Evolutionary conservation across 306 rosid genomes (phyloP).

Genomic region (Aeschynomene evenia): DNA sequence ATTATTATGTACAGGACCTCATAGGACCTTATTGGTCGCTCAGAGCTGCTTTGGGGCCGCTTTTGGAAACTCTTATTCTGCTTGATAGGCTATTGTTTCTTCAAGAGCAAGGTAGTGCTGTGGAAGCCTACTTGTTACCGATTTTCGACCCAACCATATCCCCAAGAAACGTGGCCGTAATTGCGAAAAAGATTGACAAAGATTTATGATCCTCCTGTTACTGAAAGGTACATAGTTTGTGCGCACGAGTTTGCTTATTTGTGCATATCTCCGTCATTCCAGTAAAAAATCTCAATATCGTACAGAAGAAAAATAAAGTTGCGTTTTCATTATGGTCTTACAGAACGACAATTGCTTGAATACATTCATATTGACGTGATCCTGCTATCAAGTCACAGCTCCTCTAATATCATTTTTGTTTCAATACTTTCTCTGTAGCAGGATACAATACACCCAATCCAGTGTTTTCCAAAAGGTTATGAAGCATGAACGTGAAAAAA

Average conservation of each 20-base stretch:
- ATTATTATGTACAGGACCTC: constrained; percentile 56
- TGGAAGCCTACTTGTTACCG: constrained; percentile 66
- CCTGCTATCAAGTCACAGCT: background rate
- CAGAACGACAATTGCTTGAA: too few relatives aligned
- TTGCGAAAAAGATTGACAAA: constrained; percentile 61
- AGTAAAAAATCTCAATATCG: too few relatives aligned
- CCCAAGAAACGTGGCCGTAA: constrained; percentile 86
- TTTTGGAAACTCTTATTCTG: constrained; percentile 80
- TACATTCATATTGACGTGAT: too few relatives aligned
- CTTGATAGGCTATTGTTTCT: constrained; percentile 89
- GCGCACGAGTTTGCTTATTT: background rate
- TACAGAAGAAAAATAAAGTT: too few relatives aligned
- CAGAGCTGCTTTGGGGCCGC: constrained; percentile 90
- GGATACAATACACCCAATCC: constrained; percentile 8
- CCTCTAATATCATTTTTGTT: constrained; percentile 1
- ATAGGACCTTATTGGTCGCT: constrained; percentile 94
- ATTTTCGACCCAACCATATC: constrained; percentile 79
- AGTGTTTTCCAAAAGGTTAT: background rate
- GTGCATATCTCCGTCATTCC: background rate
- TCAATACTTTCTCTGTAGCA: constrained; percentile 27
- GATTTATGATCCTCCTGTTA: constrained; percentile 32
- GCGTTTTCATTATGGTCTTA: too few relatives aligned
- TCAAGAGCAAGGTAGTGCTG: constrained; percentile 67
- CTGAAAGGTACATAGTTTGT: constrained; percentile 28
- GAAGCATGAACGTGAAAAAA: constrained; percentile 3